Base-by-base conservation (phyloP, 148 eudicot genomes). In the Persicaria tinctoria region DNA sequence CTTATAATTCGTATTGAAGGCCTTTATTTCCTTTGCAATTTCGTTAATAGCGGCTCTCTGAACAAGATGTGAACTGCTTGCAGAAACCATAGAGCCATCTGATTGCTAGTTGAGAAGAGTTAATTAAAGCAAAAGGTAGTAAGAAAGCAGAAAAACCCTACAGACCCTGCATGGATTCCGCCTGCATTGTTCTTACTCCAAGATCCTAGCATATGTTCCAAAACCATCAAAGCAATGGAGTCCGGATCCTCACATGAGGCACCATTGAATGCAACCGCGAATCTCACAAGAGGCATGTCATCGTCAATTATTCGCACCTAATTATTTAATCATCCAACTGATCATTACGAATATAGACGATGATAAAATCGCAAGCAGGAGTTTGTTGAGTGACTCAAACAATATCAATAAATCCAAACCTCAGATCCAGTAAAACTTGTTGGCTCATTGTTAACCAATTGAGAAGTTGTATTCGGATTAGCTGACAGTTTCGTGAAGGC, bases 241-340 rank as follows among this genome's bases (percentile, higher is more conserved):
- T 89, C 93, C 68, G 93, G 89, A 73, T 89, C 93, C 74, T 85
- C 87, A 83, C 82, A 79, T 48, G 93, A 87, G 49, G 93, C 84
- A 62, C 90, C 93, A 79, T 73, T 85, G 63, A 89, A 87, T 44
- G 93, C 93, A 76, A 89, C 80, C 16, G 89, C 90, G 78, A 89
- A 89, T 77, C 79, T 86, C 56, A 85, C 90, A 73, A 89, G 75
- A 51, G 93, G 93, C 62, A 84, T 51, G 73, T 85, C 88, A 66
- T 86, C 87, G 76, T 87, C 88, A 51, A 81, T 79, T 32, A 89
- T 82, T 7, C 93, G 84, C 48, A 87, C 86, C 93, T 89, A 82
- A 78, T 73, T 45, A 78, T 73, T 45, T 69, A 51, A 80, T 73
- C 54, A 80, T 71, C 68, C 46, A 51, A 76, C 20, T 13, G 8